A percentile compares a stretch with the other conserved stretches of the same genome.
Evolutionary conservation across 345 rosid genomes (phyloP).

Genomic region (Tarenaya hassleriana): DNA sequence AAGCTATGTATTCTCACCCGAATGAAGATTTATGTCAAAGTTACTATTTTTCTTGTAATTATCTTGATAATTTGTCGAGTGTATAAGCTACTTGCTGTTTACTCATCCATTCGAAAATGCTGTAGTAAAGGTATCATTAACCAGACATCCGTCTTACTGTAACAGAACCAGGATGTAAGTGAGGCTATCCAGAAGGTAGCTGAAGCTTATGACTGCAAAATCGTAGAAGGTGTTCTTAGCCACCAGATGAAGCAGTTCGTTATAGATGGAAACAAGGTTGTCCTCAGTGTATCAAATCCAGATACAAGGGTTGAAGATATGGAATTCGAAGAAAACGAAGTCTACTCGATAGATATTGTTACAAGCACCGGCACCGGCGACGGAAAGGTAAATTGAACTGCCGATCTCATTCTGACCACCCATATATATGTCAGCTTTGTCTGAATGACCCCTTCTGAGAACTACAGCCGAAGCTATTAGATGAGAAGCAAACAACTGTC

Average conservation of each 20-base stretch:
- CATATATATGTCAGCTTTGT: too few species aligned
- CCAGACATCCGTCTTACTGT: conserved; percentile 8
- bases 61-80: background rate
- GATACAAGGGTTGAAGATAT: conserved; percentile 91
- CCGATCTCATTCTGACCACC: conserved; percentile 4
- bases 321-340: conserved; percentile 96
- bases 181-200: conserved; percentile 98
- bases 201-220: conserved; percentile 92
- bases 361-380: conserved; percentile 95
- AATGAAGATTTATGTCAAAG: too few species aligned
- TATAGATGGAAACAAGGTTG: conserved; percentile 84
- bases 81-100: background rate
- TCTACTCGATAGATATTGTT: conserved; percentile 82
- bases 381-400: conserved; percentile 68
- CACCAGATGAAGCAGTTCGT: conserved; percentile 89
- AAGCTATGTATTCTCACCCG: too few species aligned
- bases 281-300: conserved; percentile 63
- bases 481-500: conserved; percentile 91
- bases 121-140: conserved; percentile 10
- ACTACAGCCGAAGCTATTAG: conserved; percentile 87
- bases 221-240: conserved; percentile 94
- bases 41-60: too few species aligned
- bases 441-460: background rate
- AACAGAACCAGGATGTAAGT: conserved; percentile 90
- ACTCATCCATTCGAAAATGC: background rate